Evolutionary conservation across 202 grass and related monocot species (phyloP).

Genomic region (Carex sylvatica): DNA sequence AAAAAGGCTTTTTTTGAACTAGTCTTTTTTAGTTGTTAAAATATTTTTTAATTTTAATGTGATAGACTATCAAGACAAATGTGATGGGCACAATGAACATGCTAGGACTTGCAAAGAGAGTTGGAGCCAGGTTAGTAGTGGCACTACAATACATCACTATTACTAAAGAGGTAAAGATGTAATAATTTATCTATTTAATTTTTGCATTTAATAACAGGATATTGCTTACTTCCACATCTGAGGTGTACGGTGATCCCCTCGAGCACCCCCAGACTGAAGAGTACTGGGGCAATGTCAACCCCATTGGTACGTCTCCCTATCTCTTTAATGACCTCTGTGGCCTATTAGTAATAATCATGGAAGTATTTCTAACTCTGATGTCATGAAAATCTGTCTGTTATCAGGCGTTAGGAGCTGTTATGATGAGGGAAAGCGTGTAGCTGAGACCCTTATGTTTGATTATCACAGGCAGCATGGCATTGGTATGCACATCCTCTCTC

Average conservation of each 20-base stretch:
- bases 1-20: constrained; percentile 43
- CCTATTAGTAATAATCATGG: background rate
- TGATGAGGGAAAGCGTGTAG: constrained; percentile 99
- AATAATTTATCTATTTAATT: background rate
- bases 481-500: constrained; percentile 47
- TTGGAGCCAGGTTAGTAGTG: constrained; percentile 74
- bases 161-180: background rate
- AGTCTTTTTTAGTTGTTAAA: background rate
- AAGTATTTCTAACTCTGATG: constrained; percentile 14
- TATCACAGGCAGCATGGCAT: constrained; percentile 99
- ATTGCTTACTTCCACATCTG: constrained; percentile 98
- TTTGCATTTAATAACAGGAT: constrained; percentile 52
- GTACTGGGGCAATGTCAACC: constrained; percentile 99
- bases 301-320: constrained; percentile 58
- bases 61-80: constrained; percentile 98
- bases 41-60: constrained; percentile 24
- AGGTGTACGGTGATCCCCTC: constrained; percentile 95
- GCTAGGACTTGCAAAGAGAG: constrained; percentile 99
- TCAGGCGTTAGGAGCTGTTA: constrained; percentile 98
- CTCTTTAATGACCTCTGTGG: background rate
- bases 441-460: constrained; percentile 98
- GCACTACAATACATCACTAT: background rate
- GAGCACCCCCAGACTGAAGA: constrained; percentile 97
- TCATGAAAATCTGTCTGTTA: constrained; percentile 33
- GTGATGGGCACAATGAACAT: constrained; percentile 99